phyloP scores from a whole-genome alignment of 1,139 yeast species.

The Zygosaccharomyces pseudobailii region DNA sequence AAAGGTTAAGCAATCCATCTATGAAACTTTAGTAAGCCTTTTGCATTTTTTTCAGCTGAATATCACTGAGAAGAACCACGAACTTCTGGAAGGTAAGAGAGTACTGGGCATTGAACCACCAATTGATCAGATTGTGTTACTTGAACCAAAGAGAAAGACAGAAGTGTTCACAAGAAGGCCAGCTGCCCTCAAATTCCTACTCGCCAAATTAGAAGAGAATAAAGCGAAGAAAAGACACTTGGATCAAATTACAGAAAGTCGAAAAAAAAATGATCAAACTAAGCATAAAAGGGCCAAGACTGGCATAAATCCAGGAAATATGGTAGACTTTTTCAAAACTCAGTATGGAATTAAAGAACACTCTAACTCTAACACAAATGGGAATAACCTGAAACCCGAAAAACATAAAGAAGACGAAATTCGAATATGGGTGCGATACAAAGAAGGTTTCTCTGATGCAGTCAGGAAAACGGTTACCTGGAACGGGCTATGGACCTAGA shows the following conservation, averaged over 20 bases:
- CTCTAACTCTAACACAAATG: background rate
- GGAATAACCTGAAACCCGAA: background rate
- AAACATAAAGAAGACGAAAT: constrained; percentile 20
- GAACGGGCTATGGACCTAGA: constrained; percentile 51
- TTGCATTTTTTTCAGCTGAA: constrained; percentile 34
- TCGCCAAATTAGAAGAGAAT: constrained; percentile 42
- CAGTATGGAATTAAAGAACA: constrained; percentile 27
- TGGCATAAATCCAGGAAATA: constrained; percentile 11
- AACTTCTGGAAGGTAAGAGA: constrained; percentile 28
- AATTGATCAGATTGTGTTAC: constrained; percentile 24
- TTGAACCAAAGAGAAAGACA: constrained; percentile 22
- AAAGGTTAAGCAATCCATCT: constrained; percentile 22
- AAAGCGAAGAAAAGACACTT: constrained; percentile 37
- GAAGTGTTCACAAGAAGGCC: constrained; percentile 34
- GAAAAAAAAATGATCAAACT: constrained; percentile 20
- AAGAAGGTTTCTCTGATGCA: constrained; percentile 93
- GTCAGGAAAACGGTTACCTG: constrained; percentile 82
- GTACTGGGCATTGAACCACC: constrained; percentile 34
- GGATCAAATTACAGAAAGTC: constrained; percentile 27
- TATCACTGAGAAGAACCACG: constrained; percentile 20
- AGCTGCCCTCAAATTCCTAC: constrained; percentile 28
- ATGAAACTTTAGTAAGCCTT: constrained; percentile 30
- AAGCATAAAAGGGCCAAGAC: constrained; percentile 34
- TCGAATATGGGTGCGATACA: constrained; percentile 85
- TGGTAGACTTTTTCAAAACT: constrained; percentile 38